phyloP scores from a whole-genome alignment of 768 basidiomycete species.

The Tulasnella calospora region DNA sequence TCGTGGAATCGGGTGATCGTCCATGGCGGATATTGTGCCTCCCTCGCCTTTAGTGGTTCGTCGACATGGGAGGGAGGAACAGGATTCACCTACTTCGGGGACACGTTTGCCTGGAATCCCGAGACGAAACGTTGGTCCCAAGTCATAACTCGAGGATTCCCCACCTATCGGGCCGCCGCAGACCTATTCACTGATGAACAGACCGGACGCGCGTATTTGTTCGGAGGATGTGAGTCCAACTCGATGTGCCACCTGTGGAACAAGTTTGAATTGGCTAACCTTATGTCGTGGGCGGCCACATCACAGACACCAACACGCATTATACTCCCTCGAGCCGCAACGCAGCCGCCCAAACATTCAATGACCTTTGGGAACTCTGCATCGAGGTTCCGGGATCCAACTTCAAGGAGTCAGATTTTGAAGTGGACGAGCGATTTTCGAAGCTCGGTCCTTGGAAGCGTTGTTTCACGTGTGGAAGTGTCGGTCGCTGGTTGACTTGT shows the following conservation, averaged over 20 bases:
- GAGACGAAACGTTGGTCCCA: constrained; percentile 38
- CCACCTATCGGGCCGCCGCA: constrained; percentile 41
- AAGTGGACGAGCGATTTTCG: constrained; percentile 40
- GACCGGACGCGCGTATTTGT: constrained; percentile 41
- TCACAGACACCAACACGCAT: constrained; percentile 38
- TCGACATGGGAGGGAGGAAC: constrained; percentile 27
- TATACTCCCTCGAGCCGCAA: constrained; percentile 37
- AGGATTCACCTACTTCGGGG: constrained; percentile 42
- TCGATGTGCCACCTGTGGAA: background rate
- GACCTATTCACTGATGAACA: constrained; percentile 37
- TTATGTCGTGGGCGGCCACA: background rate
- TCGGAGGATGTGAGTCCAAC: constrained; percentile 36
- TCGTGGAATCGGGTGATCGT: constrained; percentile 39
- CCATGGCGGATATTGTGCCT: constrained; percentile 42
- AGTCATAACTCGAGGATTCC: constrained; percentile 43
- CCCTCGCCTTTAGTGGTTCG: background rate
- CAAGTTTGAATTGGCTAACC: background rate
- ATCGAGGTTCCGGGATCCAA: constrained; percentile 38
- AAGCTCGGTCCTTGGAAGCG: constrained; percentile 42
- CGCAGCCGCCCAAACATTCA: constrained; percentile 35
- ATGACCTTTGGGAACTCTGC: constrained; percentile 42
- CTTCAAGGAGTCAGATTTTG: constrained; percentile 40
- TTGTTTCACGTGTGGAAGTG: constrained; percentile 41
- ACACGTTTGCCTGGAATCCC: constrained; percentile 40
- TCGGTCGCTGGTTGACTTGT: constrained; percentile 42